Percentiles rank a stretch among this genome's conserved stretches.
Evolutionary conservation across 208 protist genomes (phyloP).

Genomic region (Leishmania tarentolae): DNA sequence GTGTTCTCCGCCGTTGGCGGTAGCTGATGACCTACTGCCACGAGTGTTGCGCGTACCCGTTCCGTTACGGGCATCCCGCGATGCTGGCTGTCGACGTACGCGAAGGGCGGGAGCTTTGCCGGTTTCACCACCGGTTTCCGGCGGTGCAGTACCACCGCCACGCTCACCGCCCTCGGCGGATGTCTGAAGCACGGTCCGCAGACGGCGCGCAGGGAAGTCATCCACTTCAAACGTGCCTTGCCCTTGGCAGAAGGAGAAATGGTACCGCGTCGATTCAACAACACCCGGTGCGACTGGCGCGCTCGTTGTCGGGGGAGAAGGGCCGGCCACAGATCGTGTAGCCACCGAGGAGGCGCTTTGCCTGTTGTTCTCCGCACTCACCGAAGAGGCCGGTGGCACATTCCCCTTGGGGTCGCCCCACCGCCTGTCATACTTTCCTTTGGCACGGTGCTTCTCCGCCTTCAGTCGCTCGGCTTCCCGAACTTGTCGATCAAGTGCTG

Average conservation of each 20-base stretch:
- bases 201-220: neutral
- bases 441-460: conserved; percentile 23
- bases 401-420: conserved; percentile 4
- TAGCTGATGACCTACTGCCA: neutral
- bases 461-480: conserved; percentile 40
- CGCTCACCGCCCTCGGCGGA: conserved; percentile 16
- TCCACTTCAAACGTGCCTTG: conserved; percentile 41
- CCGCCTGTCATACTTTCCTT: conserved; percentile 7
- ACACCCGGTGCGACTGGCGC: neutral
- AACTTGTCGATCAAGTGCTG: conserved; percentile 78
- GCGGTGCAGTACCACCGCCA: neutral
- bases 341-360: neutral
- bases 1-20: conserved; percentile 24
- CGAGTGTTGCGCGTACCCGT: neutral
- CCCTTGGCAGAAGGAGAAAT: conserved; percentile 52
- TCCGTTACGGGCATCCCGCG: conserved; percentile 12
- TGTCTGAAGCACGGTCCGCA: conserved; percentile 15
- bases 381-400: neutral
- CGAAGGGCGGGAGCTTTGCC: neutral
- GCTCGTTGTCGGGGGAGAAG: neutral
- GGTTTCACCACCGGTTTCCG: neutral
- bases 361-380: neutral
- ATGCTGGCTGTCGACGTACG: conserved; percentile 9
- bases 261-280: conserved; percentile 39
- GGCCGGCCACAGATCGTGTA: neutral